Percentiles rank a stretch among this genome's conserved stretches.
These are phyloP conservation scores for Tremella fuciformis DNA, from an alignment of 768 basidiomycete species.

Conservation along the genomic window DNA sequence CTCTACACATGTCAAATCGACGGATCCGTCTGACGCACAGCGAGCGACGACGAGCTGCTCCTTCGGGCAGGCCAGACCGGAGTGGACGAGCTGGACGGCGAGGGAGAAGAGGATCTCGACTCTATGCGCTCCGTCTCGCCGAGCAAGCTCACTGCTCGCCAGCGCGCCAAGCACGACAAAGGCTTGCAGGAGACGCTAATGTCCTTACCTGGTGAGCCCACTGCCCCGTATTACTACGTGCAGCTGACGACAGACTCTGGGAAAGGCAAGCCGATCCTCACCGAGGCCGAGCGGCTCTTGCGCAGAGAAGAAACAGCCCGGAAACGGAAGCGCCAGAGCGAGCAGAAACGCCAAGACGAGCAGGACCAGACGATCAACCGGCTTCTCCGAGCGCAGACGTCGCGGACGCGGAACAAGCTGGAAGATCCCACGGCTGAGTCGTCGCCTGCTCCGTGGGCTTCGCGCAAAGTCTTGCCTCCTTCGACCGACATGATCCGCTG, in stretches of 20 bases:
- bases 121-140: constrained; percentile 26
- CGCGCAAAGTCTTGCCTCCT: constrained; percentile 8
- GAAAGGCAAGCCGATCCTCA: constrained; percentile 36
- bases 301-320: constrained; percentile 49
- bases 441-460: constrained; percentile 8
- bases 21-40: neutral
- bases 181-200: constrained; percentile 41
- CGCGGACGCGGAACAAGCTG: constrained; percentile 38
- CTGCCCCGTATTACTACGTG: neutral
- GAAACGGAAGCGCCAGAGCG: constrained; percentile 46
- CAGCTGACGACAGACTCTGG: constrained; percentile 21
- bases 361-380: constrained; percentile 51
- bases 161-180: constrained; percentile 44
- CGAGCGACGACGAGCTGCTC: constrained; percentile 1
- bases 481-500: constrained; percentile 22
- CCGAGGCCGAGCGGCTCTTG: constrained; percentile 45
- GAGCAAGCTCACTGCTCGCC: constrained; percentile 46
- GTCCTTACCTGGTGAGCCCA: constrained; percentile 41
- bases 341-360: constrained; percentile 51
- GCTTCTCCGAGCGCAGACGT: constrained; percentile 49
- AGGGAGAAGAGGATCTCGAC: constrained; percentile 20
- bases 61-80: constrained; percentile 3
- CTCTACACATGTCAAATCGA: neutral
- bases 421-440: constrained; percentile 31
- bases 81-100: constrained; percentile 27